Evolutionary conservation across 2,329 filamentous ascomycete genomes (phyloP).

Genomic region (Rasamsonia emersonii): DNA sequence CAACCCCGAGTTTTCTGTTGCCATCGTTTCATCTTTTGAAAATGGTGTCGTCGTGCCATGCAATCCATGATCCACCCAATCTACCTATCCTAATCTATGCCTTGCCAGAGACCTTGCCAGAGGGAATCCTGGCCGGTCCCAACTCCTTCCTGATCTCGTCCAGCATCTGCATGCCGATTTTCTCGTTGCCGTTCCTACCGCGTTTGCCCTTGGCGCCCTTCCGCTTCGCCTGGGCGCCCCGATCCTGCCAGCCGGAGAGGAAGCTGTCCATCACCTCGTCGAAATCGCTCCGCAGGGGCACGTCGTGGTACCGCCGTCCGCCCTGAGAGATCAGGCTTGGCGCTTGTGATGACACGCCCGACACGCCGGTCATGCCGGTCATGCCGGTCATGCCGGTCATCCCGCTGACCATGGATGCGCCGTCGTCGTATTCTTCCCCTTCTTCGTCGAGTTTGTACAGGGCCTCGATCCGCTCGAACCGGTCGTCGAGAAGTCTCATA

Average conservation of each 20-base stretch:
- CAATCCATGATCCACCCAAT: slow-evolving; percentile 15
- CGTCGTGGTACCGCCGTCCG: slow-evolving; percentile 17
- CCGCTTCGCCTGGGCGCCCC: slow-evolving; percentile 33
- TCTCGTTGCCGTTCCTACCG: slow-evolving; percentile 71
- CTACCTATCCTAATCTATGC: slow-evolving; percentile 17
- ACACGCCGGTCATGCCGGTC: slow-evolving; percentile 48
- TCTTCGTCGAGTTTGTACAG: slow-evolving; percentile 59
- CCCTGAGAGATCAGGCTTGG: slow-evolving; percentile 40
- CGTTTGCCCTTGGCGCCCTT: slow-evolving; percentile 45
- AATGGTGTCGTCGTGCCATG: no score
- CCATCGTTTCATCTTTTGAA: no score
- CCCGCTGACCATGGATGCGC: slow-evolving; percentile 42
- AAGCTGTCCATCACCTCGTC: slow-evolving; percentile 91
- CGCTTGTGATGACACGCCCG: slow-evolving; percentile 55
- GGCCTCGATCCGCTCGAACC: slow-evolving; percentile 87
- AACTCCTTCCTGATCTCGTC: slow-evolving; percentile 79
- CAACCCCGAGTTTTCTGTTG: no score
- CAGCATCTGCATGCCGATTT: slow-evolving; percentile 75
- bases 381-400: slow-evolving; percentile 32
- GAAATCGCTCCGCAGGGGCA: slow-evolving; percentile 68
- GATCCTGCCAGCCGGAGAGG: slow-evolving; percentile 52
- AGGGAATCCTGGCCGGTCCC: slow-evolving; percentile 60
- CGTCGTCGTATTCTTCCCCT: slow-evolving; percentile 42
- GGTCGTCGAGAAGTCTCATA: slow-evolving; percentile 71
- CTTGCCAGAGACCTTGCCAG: slow-evolving; percentile 19